Percentiles rank a stretch among this genome's conserved stretches.
These are phyloP conservation scores for Apocynum venetum DNA, from an alignment of 257 asterid genomes.

Conservation along the genomic window DNA sequence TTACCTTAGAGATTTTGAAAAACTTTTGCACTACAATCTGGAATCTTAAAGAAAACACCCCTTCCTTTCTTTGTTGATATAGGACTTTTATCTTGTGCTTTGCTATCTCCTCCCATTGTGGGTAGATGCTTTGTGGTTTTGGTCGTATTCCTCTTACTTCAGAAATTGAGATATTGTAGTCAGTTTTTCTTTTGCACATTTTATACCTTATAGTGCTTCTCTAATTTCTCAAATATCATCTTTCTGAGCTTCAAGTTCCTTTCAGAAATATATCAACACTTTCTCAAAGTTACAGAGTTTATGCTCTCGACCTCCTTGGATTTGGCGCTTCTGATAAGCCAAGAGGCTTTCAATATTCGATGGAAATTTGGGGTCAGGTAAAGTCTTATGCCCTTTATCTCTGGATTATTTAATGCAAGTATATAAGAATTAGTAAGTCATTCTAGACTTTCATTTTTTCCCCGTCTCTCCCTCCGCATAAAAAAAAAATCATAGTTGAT, in stretches of 20 bases:
- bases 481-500: slow-evolving; percentile 47
- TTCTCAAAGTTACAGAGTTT: slow-evolving; percentile 59
- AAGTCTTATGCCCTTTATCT: slow-evolving; percentile 13
- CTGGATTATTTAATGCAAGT: slow-evolving; percentile 4
- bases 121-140: neutral
- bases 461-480: too few species aligned
- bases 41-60: neutral
- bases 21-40: neutral
- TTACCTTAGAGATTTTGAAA: neutral
- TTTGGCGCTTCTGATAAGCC: slow-evolving; percentile 99
- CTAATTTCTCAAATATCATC: neutral
- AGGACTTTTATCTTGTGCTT: neutral
- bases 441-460: neutral
- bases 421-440: too few species aligned
- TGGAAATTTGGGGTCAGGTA: slow-evolving; percentile 87
- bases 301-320: slow-evolving; percentile 87
- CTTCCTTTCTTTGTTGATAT: neutral
- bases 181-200: neutral
- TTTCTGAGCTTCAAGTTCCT: slow-evolving; percentile 13
- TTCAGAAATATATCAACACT: slow-evolving; percentile 66
- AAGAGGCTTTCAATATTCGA: slow-evolving; percentile 62
- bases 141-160: neutral
- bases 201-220: neutral
- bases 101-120: neutral
- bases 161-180: neutral